These are phyloP conservation scores for Bryoerythrophyllum caledonicum DNA, from an alignment of 225 moss, liverwort and hornwort species.

Conservation along the genomic window DNA sequence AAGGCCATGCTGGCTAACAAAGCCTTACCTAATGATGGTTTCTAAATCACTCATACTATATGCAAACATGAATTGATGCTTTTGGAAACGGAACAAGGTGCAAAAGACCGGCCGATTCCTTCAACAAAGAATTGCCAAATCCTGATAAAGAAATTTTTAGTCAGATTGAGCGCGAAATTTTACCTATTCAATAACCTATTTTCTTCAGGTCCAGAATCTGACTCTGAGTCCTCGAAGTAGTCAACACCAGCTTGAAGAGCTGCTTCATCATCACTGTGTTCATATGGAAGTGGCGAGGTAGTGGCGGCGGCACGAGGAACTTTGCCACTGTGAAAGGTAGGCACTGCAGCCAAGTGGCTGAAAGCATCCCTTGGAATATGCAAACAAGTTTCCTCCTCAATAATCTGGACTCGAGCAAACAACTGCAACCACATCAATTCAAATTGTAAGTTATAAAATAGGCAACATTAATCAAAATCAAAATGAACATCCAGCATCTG, in stretches of 20 bases:
- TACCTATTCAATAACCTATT: slow-evolving; percentile 38
- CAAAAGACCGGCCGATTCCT: slow-evolving; percentile 4
- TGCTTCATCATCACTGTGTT: slow-evolving; percentile 68
- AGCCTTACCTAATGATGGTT: not conserved
- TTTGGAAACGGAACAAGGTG: not conserved
- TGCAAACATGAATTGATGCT: slow-evolving; percentile 1
- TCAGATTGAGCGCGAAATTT: slow-evolving; percentile 1
- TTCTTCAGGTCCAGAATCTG: slow-evolving; percentile 56
- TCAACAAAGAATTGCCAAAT: slow-evolving; percentile 9
- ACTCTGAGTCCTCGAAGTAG: slow-evolving; percentile 63
- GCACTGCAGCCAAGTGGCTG: slow-evolving; percentile 61
- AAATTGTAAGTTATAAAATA: not conserved
- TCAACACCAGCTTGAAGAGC: slow-evolving; percentile 51
- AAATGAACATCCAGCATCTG: not conserved
- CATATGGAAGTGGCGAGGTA: slow-evolving; percentile 42
- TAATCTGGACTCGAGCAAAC: slow-evolving; percentile 80
- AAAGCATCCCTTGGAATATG: slow-evolving; percentile 81
- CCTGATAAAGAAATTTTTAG: not conserved
- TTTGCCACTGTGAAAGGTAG: slow-evolving; percentile 66
- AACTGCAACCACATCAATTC: slow-evolving; percentile 46
- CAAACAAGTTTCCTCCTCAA: slow-evolving; percentile 69
- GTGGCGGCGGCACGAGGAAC: slow-evolving; percentile 56
- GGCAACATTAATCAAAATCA: slow-evolving; percentile 6
- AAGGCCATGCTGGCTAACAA: slow-evolving; percentile 4
- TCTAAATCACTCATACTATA: not conserved